A percentile compares a stretch with the other conserved stretches of the same genome.
Conservation (phyloP, 331 rosid genomes). For the Quercus tomentella region DNA sequence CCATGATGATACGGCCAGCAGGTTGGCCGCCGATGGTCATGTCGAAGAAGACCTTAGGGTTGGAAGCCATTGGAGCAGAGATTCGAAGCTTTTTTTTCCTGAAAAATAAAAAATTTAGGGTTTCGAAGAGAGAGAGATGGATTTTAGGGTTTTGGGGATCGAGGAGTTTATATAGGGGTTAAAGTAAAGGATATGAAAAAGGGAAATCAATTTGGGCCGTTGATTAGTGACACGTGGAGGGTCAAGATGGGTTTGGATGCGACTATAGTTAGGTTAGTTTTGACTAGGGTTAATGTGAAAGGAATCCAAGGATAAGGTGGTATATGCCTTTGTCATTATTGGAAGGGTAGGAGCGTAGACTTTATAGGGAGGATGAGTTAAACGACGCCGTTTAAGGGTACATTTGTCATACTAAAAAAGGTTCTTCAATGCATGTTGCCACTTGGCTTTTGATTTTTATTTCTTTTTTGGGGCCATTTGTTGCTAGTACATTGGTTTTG, state of each 20-base stretch:
- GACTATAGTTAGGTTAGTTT: slow-evolving; percentile 20
- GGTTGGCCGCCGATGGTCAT: slow-evolving; percentile 62
- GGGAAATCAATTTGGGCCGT: background rate
- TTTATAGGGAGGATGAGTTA: background rate
- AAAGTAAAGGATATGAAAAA: background rate
- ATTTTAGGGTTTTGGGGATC: slow-evolving; percentile 15
- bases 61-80: slow-evolving; percentile 34
- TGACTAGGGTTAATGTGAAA: slow-evolving; percentile 21
- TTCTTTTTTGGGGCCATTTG: background rate
- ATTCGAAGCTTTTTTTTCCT: too few species aligned
- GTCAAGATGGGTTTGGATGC: background rate
- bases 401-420: background rate
- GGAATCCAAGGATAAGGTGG: slow-evolving; percentile 17
- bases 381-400: slow-evolving; percentile 6
- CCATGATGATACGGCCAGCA: slow-evolving; percentile 76
- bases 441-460: background rate
- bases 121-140: background rate
- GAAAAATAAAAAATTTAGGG: too few species aligned
- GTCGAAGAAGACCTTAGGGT: slow-evolving; percentile 84
- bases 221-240: slow-evolving; percentile 3
- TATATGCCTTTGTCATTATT: background rate
- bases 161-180: slow-evolving; percentile 15
- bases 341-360: background rate
- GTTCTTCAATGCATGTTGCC: background rate
- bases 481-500: background rate